phyloP scores from a whole-genome alignment of 352 stramenopile species.

The Globisporangium solare region DNA sequence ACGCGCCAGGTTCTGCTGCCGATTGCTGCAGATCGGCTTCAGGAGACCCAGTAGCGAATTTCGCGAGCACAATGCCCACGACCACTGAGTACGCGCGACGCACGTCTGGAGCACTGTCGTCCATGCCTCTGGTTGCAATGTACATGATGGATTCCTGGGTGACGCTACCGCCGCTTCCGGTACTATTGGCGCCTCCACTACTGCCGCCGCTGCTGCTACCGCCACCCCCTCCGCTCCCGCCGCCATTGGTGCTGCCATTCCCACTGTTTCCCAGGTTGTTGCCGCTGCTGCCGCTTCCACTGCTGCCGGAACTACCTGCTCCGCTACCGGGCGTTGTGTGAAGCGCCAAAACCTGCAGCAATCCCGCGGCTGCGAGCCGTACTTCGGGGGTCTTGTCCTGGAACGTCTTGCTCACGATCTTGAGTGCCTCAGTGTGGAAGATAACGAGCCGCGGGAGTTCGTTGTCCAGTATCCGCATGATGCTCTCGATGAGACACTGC shows the following conservation, averaged over 20 bases:
- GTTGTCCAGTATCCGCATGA: slow-evolving; percentile 47
- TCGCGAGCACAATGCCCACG: slow-evolving; percentile 73
- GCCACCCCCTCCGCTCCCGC: slow-evolving; percentile 12
- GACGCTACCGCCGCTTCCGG: slow-evolving; percentile 7
- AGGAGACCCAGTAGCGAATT: slow-evolving; percentile 50
- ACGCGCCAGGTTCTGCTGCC: slow-evolving; percentile 13
- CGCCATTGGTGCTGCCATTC: slow-evolving; percentile 16
- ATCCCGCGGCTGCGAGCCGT: slow-evolving; percentile 43
- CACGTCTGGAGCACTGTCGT: slow-evolving; percentile 59
- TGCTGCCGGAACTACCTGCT: neutral
- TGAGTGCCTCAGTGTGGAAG: slow-evolving; percentile 63
- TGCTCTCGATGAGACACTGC: slow-evolving; percentile 65
- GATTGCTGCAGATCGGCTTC: slow-evolving; percentile 37
- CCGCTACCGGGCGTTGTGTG: slow-evolving; percentile 31
- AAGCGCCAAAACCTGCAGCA: slow-evolving; percentile 62
- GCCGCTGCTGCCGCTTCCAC: neutral
- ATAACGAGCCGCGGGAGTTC: slow-evolving; percentile 31
- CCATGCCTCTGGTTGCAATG: slow-evolving; percentile 33
- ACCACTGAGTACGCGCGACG: slow-evolving; percentile 59
- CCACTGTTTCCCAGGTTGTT: neutral
- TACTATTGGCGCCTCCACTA: slow-evolving; percentile 6
- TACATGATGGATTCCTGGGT: slow-evolving; percentile 5
- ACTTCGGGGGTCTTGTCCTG: slow-evolving; percentile 81
- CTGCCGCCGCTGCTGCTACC: slow-evolving; percentile 15
- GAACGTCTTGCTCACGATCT: slow-evolving; percentile 61